Evolutionary conservation across 78 protist species (phyloP).

Genomic region (Dictyostelium capitatum): DNA sequence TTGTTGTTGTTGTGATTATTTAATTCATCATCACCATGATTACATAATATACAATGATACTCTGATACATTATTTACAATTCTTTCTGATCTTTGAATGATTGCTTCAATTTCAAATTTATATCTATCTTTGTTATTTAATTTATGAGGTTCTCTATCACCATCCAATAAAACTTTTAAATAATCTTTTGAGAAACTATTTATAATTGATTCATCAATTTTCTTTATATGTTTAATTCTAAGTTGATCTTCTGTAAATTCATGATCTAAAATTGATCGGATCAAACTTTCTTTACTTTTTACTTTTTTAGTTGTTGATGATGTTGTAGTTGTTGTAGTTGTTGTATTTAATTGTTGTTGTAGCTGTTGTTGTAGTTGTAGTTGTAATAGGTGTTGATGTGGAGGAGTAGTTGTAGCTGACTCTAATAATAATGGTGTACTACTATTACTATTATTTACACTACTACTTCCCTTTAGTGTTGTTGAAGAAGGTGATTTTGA

Average conservation of each 20-base stretch:
- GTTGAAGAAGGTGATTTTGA: background rate
- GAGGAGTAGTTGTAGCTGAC: background rate
- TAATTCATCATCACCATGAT: background rate
- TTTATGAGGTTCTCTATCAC: background rate
- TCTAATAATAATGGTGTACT: background rate
- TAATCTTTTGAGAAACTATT: constrained; percentile 13
- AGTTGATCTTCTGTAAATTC: background rate
- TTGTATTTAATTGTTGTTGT: background rate
- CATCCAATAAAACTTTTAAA: background rate
- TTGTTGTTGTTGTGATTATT: background rate
- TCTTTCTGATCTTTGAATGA: background rate
- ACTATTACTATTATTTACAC: too few relatives aligned
- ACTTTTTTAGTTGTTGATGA: background rate
- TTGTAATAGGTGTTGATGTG: background rate
- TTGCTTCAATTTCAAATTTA: background rate
- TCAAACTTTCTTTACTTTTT: background rate
- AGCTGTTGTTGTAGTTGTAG: background rate
- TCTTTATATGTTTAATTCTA: background rate
- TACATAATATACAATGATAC: constrained; percentile 8
- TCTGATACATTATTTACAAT: background rate
- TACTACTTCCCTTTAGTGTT: too few relatives aligned
- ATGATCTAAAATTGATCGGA: background rate
- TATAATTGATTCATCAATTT: background rate
- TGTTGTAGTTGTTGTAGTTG: background rate
- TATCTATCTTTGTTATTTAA: background rate